Evolutionary conservation across 441 rosid genomes (phyloP), one percentile per base, ranked within the genome.

Genomic region (Sinapis alba): DNA sequence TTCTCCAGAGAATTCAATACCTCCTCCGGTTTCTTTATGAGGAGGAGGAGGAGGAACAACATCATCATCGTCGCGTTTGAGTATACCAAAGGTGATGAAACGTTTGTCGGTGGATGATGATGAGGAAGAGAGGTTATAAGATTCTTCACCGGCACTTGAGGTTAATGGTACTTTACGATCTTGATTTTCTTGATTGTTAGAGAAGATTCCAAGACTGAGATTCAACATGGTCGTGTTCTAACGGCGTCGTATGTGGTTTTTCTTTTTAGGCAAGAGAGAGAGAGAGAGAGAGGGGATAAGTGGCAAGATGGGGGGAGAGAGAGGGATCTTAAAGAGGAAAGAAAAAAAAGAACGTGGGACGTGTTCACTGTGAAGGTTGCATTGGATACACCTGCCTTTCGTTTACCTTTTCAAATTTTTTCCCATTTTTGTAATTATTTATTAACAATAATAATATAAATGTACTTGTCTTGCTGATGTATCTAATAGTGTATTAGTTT

Each of bases 181-280:
- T 74, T 73, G 78, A 69, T 53, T 66, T 50, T 77, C 71, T 6
- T 79, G 54, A 30, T 73, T 70, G 19, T 84, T 80, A 12, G 88
- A 80, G 61, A 83, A 53, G 12, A 88, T 59, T 69, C 83, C 91
- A 32, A 93, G 89, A 59, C 86, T 93, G 62, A 93, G 98, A 87
- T 93, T 92, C 86, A 87, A 86, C 95, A 90, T 89, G 78, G 20
- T 69, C 26, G 3, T 19, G 10, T 62, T 62, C 28, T 19, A 36
- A 71, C 53, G 64, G 1, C 71, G 65, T 20, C 68, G 72, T 51
- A 0, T 30, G 15, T n/a, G 62, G 19, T 70, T 45, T 62, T 53
- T 26, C 23, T 36, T 54, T 32, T 43, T 61, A 56, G 78, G 76
- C 65, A 23, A 59, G 62, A 45, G 58, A 19, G 69, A 66, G 54